Percentiles rank a stretch among this genome's conserved stretches.
phyloP scores from a whole-genome alignment of 768 basidiomycete genomes.

The Agaricus sinodeliciosus region DNA sequence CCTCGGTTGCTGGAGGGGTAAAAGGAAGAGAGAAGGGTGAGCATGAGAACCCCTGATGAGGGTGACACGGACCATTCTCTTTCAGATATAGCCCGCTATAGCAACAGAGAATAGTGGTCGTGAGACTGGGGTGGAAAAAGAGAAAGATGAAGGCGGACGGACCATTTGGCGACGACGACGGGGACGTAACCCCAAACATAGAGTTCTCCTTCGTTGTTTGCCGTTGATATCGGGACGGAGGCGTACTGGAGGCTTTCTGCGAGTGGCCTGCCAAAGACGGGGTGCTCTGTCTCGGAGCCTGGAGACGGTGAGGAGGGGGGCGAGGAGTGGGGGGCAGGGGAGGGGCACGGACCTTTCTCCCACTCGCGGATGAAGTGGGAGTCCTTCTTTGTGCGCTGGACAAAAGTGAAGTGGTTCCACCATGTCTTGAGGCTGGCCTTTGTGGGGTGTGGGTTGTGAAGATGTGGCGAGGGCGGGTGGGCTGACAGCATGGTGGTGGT shows the following conservation, averaged over 20 bases:
- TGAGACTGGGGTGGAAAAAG: constrained; percentile 1
- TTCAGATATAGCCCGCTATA: constrained; percentile 87
- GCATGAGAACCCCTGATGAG: constrained; percentile 1
- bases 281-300: constrained; percentile 12
- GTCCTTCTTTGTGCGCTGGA: constrained; percentile 56
- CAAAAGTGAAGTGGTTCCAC: constrained; percentile 73
- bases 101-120: constrained; percentile 7
- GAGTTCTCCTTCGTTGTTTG: constrained; percentile 72
- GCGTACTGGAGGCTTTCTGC: constrained; percentile 81
- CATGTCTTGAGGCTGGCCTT: constrained; percentile 69
- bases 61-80: constrained; percentile 62
- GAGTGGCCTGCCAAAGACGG: constrained; percentile 83
- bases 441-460: constrained; percentile 25
- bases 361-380: constrained; percentile 19
- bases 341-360: constrained; percentile 1
- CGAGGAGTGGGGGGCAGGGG: background rate
- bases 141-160: constrained; percentile 24
- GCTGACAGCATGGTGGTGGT: constrained; percentile 14
- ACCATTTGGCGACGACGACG: constrained; percentile 98
- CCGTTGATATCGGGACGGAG: constrained; percentile 89
- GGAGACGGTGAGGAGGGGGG: background rate
- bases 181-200: constrained; percentile 95
- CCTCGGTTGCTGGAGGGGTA: constrained; percentile 63
- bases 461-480: constrained; percentile 8
- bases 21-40: constrained; percentile 5